A percentile compares a stretch with the other conserved stretches of the same genome.
Evolutionary conservation across 2,329 filamentous ascomycete species (phyloP).

Genomic region (Penicillium sp.): DNA sequence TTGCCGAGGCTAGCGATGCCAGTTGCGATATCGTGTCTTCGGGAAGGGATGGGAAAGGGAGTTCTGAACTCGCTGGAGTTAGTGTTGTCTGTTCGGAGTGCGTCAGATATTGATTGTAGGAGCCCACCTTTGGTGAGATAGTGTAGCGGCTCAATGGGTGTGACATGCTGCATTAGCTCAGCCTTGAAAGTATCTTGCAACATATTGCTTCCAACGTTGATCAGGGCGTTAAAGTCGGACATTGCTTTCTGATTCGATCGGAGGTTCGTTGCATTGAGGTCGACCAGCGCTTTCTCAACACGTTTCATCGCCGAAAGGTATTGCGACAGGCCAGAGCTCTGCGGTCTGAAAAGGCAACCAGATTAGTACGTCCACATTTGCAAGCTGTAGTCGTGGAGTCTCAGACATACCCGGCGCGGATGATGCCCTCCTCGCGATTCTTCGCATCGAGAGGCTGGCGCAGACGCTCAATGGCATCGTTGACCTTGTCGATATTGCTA

Average conservation of each 20-base stretch:
- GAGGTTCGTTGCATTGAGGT: slow-evolving; percentile 88
- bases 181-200: slow-evolving; percentile 83
- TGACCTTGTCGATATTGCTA: slow-evolving; percentile 83
- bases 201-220: slow-evolving; percentile 78
- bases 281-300: slow-evolving; percentile 77
- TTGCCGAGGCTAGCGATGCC: slow-evolving; percentile 75
- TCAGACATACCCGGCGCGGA: slow-evolving; percentile 69
- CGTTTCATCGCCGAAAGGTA: slow-evolving; percentile 91
- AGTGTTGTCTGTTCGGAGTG: slow-evolving; percentile 3
- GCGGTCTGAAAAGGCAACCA: slow-evolving; percentile 57
- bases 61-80: slow-evolving; percentile 44
- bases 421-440: slow-evolving; percentile 87
- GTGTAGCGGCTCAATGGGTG: slow-evolving; percentile 83
- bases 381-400: background rate
- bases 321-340: slow-evolving; percentile 76
- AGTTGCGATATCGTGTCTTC: slow-evolving; percentile 76
- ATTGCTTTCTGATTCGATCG: slow-evolving; percentile 90
- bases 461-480: slow-evolving; percentile 83
- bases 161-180: slow-evolving; percentile 75
- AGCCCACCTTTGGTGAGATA: slow-evolving; percentile 81
- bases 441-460: slow-evolving; percentile 91
- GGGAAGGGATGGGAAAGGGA: slow-evolving; percentile 78
- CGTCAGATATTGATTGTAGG: background rate
- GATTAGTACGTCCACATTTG: slow-evolving; percentile 4
- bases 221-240: slow-evolving; percentile 73